Evolutionary conservation across 192 early-diverging fungal species (phyloP), one percentile per base, ranked within the genome.

Genomic region (Phycomyces blakesleeanus): DNA sequence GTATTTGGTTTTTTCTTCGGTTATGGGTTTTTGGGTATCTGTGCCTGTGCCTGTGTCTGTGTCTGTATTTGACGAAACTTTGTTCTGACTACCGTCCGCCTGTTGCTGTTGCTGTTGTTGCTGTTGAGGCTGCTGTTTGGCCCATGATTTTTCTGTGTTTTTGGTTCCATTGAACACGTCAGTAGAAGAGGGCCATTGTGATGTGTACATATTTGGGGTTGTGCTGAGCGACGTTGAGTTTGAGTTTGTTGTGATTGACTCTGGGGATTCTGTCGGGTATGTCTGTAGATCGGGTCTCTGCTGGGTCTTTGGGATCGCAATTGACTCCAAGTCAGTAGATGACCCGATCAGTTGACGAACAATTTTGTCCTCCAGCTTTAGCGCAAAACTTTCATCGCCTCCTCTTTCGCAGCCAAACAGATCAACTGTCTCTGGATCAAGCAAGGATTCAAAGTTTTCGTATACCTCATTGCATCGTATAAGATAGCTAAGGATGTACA

Each of bases 391-490:
- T 50, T 70, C 69, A n/a, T 71, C 63, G 14, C 49, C 40, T 20
- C 44, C 51, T 44, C 50, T 54, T 18, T 65, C 63, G 9, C 37
- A 24, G n/a, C 53, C 55, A 65, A 71, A 71, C 22, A 71, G 39
- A 38, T 54, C 34, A 29, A 12, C 44, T 24, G 50, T 37, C 21
- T 55, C 49, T 59, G 10, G 44, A 64, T 54, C 52, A 27, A 42
- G 21, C 40, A 41, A 40, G 11, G 38, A 21, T 20, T 71, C 74
- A 38, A 74, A 54, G 5, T 66, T 76, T 34, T 78, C 74, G 59
- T 76, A 84, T 5, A 84, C 80, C 65, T 84, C 82, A 44, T 81
- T 84, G 55, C 82, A 84, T 22, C 82, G 73, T 42, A 84, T 84
- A 57, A 84, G 78, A 51, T 84, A 84, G 22, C 77, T 81, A 15